phyloP scores from a whole-genome alignment of 2,329 filamentous ascomycete species.

The Claviceps cyperi region DNA sequence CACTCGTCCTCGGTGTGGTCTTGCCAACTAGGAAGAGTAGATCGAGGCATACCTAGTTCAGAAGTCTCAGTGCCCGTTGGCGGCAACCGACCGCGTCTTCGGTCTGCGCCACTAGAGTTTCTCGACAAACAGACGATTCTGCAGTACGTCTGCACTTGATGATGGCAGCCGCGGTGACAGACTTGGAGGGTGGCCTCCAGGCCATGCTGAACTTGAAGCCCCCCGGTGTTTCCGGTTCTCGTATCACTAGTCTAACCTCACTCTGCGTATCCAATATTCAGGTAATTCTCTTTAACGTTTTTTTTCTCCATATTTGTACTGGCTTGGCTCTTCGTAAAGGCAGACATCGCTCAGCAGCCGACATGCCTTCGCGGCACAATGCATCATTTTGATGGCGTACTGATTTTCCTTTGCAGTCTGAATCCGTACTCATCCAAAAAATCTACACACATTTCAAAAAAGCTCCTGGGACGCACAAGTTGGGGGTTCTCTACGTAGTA shows the following conservation, averaged over 20 bases:
- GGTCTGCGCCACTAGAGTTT: not conserved
- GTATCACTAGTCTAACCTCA: slow-evolving; percentile 74
- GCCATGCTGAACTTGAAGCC: slow-evolving; percentile 85
- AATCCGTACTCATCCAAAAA: slow-evolving; percentile 89
- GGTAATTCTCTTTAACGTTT: slow-evolving; percentile 37
- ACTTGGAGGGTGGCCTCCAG: slow-evolving; percentile 80
- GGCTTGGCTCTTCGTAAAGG: too few relatives aligned
- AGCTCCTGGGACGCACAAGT: slow-evolving; percentile 84
- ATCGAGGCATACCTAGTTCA: not conserved
- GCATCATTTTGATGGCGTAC: slow-evolving; percentile 5
- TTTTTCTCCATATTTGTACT: not conserved
- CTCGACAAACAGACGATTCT: slow-evolving; percentile 2
- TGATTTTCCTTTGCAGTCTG: slow-evolving; percentile 47
- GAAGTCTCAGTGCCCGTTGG: not conserved
- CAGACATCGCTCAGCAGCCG: not conserved
- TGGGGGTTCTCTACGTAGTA: slow-evolving; percentile 99
- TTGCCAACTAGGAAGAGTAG: not conserved
- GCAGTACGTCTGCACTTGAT: slow-evolving; percentile 11
- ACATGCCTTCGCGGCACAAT: not conserved
- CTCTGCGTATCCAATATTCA: slow-evolving; percentile 83
- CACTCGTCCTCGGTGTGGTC: not conserved
- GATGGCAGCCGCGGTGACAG: slow-evolving; percentile 76
- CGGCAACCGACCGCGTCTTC: not conserved
- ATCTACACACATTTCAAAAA: slow-evolving; percentile 97
- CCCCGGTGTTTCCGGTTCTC: slow-evolving; percentile 84